Evolutionary conservation across 805 yeast species (phyloP), one percentile per base, ranked within the genome.

Genomic region (Candida ovalis): DNA sequence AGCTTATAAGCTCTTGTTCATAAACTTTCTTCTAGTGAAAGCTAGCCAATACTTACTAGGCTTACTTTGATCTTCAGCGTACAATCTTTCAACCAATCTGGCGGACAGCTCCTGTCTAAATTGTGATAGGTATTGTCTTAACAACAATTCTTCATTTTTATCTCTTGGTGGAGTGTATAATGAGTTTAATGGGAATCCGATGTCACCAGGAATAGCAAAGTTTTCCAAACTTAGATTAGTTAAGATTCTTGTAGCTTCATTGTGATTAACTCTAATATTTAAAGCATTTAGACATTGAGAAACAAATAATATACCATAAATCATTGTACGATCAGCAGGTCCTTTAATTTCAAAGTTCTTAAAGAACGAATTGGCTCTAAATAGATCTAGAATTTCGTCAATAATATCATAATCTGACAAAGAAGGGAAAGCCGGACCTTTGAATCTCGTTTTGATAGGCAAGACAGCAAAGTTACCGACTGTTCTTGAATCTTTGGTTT

Each of bases 31-130:
- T 72, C 94, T 84, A 36, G 96, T 87, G 68, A 94, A 94, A 1
- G 97, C 96, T 61, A 94, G 72, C 99, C 99, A 94, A 71, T 79
- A 84, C 68, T 92, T 94, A 59, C 92, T 86, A 35, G 99, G 98
- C 18, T 60, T 62, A 9, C 71, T 61, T 44, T 71, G 72, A 45
- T 78, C 81, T 15, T 80, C 86, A 30, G 70, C 75, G 64, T 87
- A 89, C 40, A 94, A 73, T 61, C 90, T 77, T 57, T 76, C 80
- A 56, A 92, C 74, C 63, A 94, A 77, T 54, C 99, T 78, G 56
- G 80, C 77, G 13, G 95, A 87, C 62, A 91, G 74, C 67, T 94
- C 98, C 70, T 94, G 98, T 71, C 99, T 84, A 70, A 94, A 89
- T 67, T 94, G 99, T 58, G 84, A 84, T 55, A 94, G 75, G 65